Evolutionary conservation across 768 basidiomycete species (phyloP).

Genomic region (Hericium rajendrae): DNA sequence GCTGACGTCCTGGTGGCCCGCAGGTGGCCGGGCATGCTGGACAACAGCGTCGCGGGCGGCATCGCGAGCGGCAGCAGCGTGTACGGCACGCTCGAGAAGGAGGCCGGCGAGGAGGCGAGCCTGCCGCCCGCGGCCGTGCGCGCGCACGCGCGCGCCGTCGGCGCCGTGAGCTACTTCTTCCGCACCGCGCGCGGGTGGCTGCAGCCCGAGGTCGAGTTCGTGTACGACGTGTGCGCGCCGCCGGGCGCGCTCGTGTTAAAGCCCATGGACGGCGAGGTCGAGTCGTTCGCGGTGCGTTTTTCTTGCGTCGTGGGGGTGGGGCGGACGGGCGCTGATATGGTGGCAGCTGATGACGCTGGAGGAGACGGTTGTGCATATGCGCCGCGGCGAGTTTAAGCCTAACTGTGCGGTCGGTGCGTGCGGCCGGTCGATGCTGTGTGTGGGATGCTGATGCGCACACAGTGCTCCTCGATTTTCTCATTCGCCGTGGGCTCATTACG

Average conservation of each 20-base stretch:
- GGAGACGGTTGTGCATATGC: constrained; percentile 55
- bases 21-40: constrained; percentile 79
- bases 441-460: neutral
- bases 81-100: constrained; percentile 76
- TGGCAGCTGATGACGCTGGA: constrained; percentile 56
- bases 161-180: constrained; percentile 77
- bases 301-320: neutral
- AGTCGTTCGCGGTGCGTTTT: constrained; percentile 70
- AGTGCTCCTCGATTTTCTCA: constrained; percentile 86
- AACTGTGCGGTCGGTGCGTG: constrained; percentile 79
- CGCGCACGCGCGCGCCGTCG: constrained; percentile 47
- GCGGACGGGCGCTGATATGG: neutral
- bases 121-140: constrained; percentile 55
- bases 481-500: constrained; percentile 78
- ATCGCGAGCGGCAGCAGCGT: constrained; percentile 70
- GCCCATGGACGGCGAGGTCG: constrained; percentile 89
- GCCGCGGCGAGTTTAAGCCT: constrained; percentile 73
- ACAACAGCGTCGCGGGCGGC: constrained; percentile 90
- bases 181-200: constrained; percentile 65
- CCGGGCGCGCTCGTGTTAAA: constrained; percentile 44
- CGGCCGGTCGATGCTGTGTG: neutral
- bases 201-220: constrained; percentile 83
- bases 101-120: constrained; percentile 90
- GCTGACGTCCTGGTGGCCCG: neutral
- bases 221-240: constrained; percentile 77